Evolutionary conservation across 257 asterid species (phyloP), one percentile per base, ranked within the genome.

Genomic region (Coffea eugenioides): DNA sequence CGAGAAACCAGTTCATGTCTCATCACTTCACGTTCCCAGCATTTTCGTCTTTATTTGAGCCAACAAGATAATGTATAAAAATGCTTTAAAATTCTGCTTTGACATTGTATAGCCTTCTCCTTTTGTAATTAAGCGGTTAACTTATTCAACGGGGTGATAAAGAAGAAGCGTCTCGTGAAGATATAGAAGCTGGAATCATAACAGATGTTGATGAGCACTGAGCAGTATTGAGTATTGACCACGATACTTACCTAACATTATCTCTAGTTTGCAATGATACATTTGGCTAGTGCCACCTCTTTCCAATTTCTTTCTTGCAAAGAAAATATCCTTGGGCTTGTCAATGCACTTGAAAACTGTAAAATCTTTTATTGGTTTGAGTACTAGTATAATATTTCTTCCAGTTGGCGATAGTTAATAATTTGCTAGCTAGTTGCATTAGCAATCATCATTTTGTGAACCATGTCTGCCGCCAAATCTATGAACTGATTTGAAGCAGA

Each of bases 211-310:
- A 12, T 11, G 16, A 18, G 66, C 14, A 21, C 46, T 1, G 3
- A 62, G 31, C 31, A 31, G 36, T 3, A 15, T 25, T 39, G 65
- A 51, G 34, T 48, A 74, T 66, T 52, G 83, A 74, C 74, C 69
- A 66, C 61, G 76, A 72, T 71, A 45, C 27, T 34, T 77, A 71
- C 84, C 81, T 76, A 81, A 70, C 78, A 72, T 65, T 25, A 76
- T 77, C 79, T 68, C 41, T 8, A 52, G 4, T 67, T 74, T 65
- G 25, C 79, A 34, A 68, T 74, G 75, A 74, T 57, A 31, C 75
- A 39, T 77, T 34, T 68, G 34, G n/a, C 25, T 21, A 68, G 81
- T 77, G 75, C 76, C 68, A 9, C 46, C 78, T 20, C 73, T 48
- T 8, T 71, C 1, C 41, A 59, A 11, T 69, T 62, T 45, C 49